Base-by-base conservation (phyloP, 352 stramenopile species). In the Globisporangium lucens region DNA sequence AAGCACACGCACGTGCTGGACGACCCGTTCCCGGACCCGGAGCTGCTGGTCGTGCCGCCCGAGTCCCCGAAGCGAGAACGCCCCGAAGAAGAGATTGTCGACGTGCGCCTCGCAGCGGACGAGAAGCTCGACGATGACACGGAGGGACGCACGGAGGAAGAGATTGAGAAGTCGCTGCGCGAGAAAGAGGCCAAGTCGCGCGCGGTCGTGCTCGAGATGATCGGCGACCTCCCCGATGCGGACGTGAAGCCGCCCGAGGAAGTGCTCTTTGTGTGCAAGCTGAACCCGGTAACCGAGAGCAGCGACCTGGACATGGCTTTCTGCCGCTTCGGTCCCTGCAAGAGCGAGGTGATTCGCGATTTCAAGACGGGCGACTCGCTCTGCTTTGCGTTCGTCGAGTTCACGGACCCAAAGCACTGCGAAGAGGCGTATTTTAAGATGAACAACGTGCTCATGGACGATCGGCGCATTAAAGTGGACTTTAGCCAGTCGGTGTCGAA, bases 381-480 rank as follows among this genome's bases (percentile, higher is more conserved):
- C 22, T 98, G 98, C 70, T 99, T 99, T 79, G 98, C 96, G 4
- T 99, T 99, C 78, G 91, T 99, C 15, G 97, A 99, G 82, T 99
- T 99, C 77, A 93, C 89, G 41, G 93, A 94, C 56, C 91, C 97
- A 4, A 75, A 97, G 56, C 83, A 97, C 68, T 99, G 96, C 62
- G 87, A 96, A 62, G 85, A 99, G 75, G 98, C 98, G 9, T 99
- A 99, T 75, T 98, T 99, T 66, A 99, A 99, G 88, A 99, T 99
- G 98, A 99, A 99, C 81, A 99, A 99, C 83, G 97, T 98, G 13
- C 75, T 99, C 29, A 90, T 99, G 22, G 98, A 99, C 80, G 98
- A 99, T 74, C 88, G 98, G 22, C 89, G 97, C 36, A 91, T 95
- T 64, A 95, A 95, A 72, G 88, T 95, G 30, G 98, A 99, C 76